These are phyloP conservation scores for Aspergillus novofumigatus DNA, from an alignment of 2,329 filamentous ascomycete species.

Conservation along the genomic window DNA sequence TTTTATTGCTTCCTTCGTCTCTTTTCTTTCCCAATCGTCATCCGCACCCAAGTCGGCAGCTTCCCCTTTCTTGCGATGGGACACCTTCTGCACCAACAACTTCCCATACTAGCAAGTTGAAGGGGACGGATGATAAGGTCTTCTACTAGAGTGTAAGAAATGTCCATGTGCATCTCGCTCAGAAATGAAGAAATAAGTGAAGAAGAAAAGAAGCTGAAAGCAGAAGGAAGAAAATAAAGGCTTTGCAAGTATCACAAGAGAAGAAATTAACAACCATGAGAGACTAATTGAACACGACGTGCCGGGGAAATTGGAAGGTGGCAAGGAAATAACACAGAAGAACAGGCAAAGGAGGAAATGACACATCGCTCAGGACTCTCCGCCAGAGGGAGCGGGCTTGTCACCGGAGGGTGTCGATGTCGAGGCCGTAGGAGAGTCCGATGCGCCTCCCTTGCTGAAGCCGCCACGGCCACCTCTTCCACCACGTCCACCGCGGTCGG, in stretches of 20 bases:
- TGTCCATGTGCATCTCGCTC: constrained; percentile 13
- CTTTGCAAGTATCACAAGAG: constrained; percentile 21
- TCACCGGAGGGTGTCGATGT: constrained; percentile 28
- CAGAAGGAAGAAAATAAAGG: constrained; percentile 6
- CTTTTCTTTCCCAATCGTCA: constrained; percentile 12
- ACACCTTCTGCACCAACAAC: constrained; percentile 5
- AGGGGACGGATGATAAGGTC: neutral
- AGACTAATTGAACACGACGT: constrained; percentile 12
- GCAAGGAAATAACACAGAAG: constrained; percentile 10
- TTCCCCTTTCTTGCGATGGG: neutral
- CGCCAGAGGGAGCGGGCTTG: constrained; percentile 32
- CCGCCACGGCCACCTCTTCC: constrained; percentile 60
- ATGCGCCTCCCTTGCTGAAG: constrained; percentile 55
- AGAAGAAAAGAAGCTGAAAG: neutral
- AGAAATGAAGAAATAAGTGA: constrained; percentile 6
- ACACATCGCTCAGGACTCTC: constrained; percentile 26
- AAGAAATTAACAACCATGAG: constrained; percentile 24
- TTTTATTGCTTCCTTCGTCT: constrained; percentile 6
- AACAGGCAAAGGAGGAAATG: constrained; percentile 13
- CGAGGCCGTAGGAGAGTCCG: constrained; percentile 29
- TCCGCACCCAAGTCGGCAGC: neutral
- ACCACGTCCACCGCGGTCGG: constrained; percentile 48
- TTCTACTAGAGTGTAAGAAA: neutral
- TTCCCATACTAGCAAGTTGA: constrained; percentile 5
- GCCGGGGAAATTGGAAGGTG: constrained; percentile 9